Percentiles rank a stretch among this genome's conserved stretches.
Conservation (phyloP, 441 rosid species). For the Gossypium trilobum region DNA sequence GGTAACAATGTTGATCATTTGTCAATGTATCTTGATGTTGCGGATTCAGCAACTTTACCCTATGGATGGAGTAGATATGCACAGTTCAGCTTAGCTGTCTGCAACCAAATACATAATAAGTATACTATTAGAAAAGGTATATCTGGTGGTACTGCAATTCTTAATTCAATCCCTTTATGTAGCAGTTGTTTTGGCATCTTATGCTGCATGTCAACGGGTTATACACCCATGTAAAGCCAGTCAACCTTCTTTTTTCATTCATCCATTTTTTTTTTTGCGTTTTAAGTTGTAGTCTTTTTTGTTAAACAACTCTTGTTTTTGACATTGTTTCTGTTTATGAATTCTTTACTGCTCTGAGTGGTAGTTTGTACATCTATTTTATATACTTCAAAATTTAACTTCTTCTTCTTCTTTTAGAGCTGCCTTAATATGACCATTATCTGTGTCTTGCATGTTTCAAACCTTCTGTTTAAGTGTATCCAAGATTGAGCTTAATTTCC, state of each 20-base stretch:
- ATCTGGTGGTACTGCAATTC: background rate
- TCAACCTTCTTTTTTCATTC: background rate
- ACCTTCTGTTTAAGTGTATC: background rate
- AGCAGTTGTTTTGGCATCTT: background rate
- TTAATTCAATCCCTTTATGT: background rate
- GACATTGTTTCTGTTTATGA: background rate
- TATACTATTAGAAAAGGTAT: constrained; percentile 49
- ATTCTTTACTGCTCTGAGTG: constrained; percentile 1
- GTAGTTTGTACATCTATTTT: background rate
- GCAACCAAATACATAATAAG: constrained; percentile 47
- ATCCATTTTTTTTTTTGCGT: background rate
- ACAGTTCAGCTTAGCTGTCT: constrained; percentile 59
- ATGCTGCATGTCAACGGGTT: background rate
- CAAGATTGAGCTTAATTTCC: background rate
- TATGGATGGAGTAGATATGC: constrained; percentile 70
- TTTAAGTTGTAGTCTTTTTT: background rate
- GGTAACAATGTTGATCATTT: constrained; percentile 67
- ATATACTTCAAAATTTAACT: background rate
- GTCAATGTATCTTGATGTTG: constrained; percentile 65
- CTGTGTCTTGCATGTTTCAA: background rate
- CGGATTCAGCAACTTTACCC: constrained; percentile 50
- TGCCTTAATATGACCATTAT: background rate
- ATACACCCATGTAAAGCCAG: background rate
- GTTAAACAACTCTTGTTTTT: background rate
- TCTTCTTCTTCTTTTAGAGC: background rate